Percentiles rank a stretch among this genome's conserved stretches.
These are phyloP conservation scores for Begonia fuchsioides DNA, from an alignment of 306 rosid species.

Conservation along the genomic window DNA sequence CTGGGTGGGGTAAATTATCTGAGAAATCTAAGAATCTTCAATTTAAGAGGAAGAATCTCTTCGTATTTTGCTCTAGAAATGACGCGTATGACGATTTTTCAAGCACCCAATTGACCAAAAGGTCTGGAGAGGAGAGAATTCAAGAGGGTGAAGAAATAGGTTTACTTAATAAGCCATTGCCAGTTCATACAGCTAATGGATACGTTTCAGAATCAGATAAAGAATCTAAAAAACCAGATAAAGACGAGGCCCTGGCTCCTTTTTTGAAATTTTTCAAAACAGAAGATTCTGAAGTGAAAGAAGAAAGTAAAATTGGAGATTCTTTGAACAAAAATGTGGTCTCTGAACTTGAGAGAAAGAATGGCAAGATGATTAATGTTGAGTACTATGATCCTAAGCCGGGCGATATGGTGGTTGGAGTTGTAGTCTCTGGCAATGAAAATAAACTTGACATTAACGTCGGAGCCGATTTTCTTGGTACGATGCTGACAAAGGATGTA, in stretches of 20 bases:
- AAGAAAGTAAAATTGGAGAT: constrained; percentile 16
- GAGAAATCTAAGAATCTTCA: constrained; percentile 22
- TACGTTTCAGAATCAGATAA: constrained; percentile 24
- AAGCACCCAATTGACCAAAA: constrained; percentile 31
- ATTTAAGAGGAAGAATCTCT: constrained; percentile 20
- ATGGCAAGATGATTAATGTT: constrained; percentile 31
- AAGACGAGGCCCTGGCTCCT: constrained; percentile 54
- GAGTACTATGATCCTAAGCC: constrained; percentile 91
- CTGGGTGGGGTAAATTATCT: constrained; percentile 11
- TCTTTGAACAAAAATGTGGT: constrained; percentile 27
- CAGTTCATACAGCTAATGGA: constrained; percentile 22
- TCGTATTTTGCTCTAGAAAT: constrained; percentile 39
- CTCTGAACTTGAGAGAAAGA: constrained; percentile 20
- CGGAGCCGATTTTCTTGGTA: constrained; percentile 82
- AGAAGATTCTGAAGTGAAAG: constrained; percentile 22
- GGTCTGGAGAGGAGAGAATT: constrained; percentile 17
- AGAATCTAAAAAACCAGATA: constrained; percentile 18
- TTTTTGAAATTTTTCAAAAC: constrained; percentile 74
- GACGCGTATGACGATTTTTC: constrained; percentile 38
- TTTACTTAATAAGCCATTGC: constrained; percentile 65
- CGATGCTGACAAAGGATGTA: constrained; percentile 95
- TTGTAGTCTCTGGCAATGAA: constrained; percentile 86
- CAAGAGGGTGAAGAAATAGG: constrained; percentile 49
- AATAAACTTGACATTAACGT: constrained; percentile 76
- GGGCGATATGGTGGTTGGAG: constrained; percentile 84